Evolutionary conservation across 768 basidiomycete species (phyloP).

Genomic region (Boletus vermiculosoides): DNA sequence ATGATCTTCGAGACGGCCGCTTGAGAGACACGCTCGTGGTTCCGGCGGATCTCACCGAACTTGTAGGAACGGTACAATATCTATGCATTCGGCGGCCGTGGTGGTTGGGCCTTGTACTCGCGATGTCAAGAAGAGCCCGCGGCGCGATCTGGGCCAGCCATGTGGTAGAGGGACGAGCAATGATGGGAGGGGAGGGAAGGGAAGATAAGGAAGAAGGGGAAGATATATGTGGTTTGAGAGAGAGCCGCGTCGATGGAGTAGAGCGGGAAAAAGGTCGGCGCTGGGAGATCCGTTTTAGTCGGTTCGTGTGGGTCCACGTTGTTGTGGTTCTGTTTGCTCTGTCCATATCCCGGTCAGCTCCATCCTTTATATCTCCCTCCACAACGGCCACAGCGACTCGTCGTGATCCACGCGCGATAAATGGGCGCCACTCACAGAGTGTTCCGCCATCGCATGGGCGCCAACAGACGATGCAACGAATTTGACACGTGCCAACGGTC

Average conservation of each 20-base stretch:
- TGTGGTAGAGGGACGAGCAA: slow-evolving; percentile 15
- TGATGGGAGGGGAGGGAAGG: background rate
- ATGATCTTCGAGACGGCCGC: slow-evolving; percentile 67
- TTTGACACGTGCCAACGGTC: slow-evolving; percentile 13
- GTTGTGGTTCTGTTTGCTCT: slow-evolving; percentile 33
- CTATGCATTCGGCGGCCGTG: slow-evolving; percentile 81
- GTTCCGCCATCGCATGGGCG: slow-evolving; percentile 10
- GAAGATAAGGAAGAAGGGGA: slow-evolving; percentile 3
- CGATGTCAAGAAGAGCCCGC: slow-evolving; percentile 2
- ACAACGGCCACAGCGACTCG: slow-evolving; percentile 10
- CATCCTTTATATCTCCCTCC: slow-evolving; percentile 15
- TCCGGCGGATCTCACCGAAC: slow-evolving; percentile 31
- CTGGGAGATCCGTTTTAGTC: slow-evolving; percentile 30
- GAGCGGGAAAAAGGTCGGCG: slow-evolving; percentile 25
- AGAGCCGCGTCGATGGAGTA: slow-evolving; percentile 29
- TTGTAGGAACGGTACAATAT: slow-evolving; percentile 74
- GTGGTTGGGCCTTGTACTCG: slow-evolving; percentile 37
- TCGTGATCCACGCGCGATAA: background rate
- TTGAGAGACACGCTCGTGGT: slow-evolving; percentile 44
- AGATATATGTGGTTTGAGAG: slow-evolving; percentile 20
- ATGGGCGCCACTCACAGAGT: too few relatives aligned
- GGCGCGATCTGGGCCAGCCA: slow-evolving; percentile 22
- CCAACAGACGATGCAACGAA: background rate
- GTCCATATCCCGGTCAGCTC: slow-evolving; percentile 2
- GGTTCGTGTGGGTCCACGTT: slow-evolving; percentile 36